Evolutionary conservation across 2,329 filamentous ascomycete species (phyloP), one percentile per base, ranked within the genome.

Genomic region (Fusarium sp.): DNA sequence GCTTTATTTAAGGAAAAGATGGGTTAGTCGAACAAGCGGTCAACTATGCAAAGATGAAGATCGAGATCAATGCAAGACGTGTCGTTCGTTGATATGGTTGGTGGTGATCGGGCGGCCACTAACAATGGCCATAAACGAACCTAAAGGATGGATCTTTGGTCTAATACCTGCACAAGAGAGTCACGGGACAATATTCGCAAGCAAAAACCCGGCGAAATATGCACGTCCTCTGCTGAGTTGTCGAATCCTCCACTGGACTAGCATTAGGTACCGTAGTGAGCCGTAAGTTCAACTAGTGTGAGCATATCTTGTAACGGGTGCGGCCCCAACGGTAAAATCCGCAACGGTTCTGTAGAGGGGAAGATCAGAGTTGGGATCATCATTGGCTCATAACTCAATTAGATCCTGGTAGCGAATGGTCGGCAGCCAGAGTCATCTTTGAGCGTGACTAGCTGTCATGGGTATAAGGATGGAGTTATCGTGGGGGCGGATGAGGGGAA

Each of bases 101-200:
- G 64, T 67, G 44, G 33, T 61, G 38, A 49, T 47, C 21, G 37
- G 53, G 63, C 53, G 38, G 56, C 57, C 68, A 67, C 56, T 67
- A 59, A 63, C 30, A 30, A 33, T 23, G 58, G 47, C 30, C 62
- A 56, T 30, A 19, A 35, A 35, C 35, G 38, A 57, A 50, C 33
- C 61, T 62, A 49, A 38, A 58, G 49, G 38, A 37, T 66, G 44
- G 33, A 43, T 38, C 19, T 28, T 33, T 40, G 69, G n/a, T 35
- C 59, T 68, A 74, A 68, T 68, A 28, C 50, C 63, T 72, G 71
- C 64, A 72, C 40, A 50, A 52, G 43, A 40, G 56, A 63, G 71
- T 74, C 71, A 74, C 71, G 71, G 64, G 71, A 74, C 64, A 64
- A 30, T 13, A 53, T 56, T 49, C 43, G 37, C 54, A 64, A 73